phyloP scores from a whole-genome alignment of 768 basidiomycete species.

The Xerocomellus intermedius region DNA sequence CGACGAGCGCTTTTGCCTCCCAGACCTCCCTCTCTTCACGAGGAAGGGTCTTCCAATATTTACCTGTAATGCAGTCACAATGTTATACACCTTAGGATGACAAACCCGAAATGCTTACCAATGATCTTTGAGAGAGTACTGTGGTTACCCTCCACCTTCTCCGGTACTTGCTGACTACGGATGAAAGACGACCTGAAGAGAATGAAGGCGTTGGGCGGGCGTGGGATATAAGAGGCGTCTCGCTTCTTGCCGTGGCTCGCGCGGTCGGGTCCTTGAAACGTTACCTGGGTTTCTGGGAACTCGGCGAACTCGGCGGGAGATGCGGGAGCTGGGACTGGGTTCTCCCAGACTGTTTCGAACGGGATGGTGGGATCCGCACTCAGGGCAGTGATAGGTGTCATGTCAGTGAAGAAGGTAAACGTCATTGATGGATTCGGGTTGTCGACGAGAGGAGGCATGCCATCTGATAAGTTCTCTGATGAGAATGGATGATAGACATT shows the following conservation, averaged over 20 bases:
- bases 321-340: constrained; percentile 14
- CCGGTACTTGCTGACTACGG: constrained; percentile 68
- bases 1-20: constrained; percentile 71
- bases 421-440: constrained; percentile 51
- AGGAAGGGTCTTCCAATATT: constrained; percentile 72
- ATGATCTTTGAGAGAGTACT: constrained; percentile 81
- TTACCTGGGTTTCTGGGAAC: constrained; percentile 17
- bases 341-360: constrained; percentile 36
- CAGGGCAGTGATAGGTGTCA: constrained; percentile 52
- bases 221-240: constrained; percentile 74
- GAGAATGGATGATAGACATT: constrained; percentile 3
- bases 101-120: constrained; percentile 37
- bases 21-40: constrained; percentile 66
- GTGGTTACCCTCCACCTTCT: constrained; percentile 77
- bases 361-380: constrained; percentile 34
- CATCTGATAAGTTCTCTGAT: constrained; percentile 33
- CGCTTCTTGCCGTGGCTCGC: constrained; percentile 59
- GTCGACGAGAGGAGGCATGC: constrained; percentile 53
- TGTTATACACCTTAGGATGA: not conserved
- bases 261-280: constrained; percentile 35
- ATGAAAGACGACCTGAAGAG: constrained; percentile 82
- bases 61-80: constrained; percentile 41
- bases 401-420: constrained; percentile 64
- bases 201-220: constrained; percentile 84
- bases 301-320: constrained; percentile 22